These are phyloP conservation scores for Ilex aquifolium DNA, from an alignment of 257 asterid genomes.

Conservation along the genomic window DNA sequence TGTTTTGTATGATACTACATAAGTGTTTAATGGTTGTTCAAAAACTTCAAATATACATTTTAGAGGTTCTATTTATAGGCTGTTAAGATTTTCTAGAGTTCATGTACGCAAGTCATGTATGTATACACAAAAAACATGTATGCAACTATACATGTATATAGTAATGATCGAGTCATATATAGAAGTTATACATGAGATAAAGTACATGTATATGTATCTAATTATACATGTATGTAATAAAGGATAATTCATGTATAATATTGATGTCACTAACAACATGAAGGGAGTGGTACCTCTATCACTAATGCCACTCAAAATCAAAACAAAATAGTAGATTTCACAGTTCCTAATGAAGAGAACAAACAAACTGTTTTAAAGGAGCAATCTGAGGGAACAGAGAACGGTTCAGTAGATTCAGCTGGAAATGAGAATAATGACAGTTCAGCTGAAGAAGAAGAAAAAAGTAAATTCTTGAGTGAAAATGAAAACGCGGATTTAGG, in stretches of 20 bases:
- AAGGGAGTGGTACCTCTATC: conserved; percentile 5
- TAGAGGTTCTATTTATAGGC: too few relatives aligned
- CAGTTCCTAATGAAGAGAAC: conserved; percentile 4
- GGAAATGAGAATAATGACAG: conserved; percentile 8
- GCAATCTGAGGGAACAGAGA: conserved; percentile 17
- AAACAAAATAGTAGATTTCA: conserved; percentile 9
- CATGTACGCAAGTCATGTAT: too few relatives aligned
- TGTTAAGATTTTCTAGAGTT: too few relatives aligned
- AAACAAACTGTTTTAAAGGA: conserved; percentile 9
- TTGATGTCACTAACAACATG: conserved; percentile 13
- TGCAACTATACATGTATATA: too few relatives aligned
- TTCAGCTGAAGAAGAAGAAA: conserved; percentile 20
- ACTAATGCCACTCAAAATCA: conserved; percentile 21
- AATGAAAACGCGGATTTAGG: conserved; percentile 37
- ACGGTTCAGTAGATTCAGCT: conserved; percentile 15
- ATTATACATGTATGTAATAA: too few relatives aligned
- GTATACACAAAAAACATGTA: too few relatives aligned
- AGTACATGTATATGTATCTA: too few relatives aligned
- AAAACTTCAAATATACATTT: too few relatives aligned
- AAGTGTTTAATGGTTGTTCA: too few relatives aligned
- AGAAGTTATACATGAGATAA: too few relatives aligned
- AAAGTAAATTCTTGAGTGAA: conserved; percentile 35
- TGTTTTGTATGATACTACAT: too few relatives aligned
- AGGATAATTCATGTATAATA: neutral
- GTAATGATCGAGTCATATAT: too few relatives aligned